Conservation (phyloP, 78 protist genomes). For the Salpingoeca rosetta region DNA sequence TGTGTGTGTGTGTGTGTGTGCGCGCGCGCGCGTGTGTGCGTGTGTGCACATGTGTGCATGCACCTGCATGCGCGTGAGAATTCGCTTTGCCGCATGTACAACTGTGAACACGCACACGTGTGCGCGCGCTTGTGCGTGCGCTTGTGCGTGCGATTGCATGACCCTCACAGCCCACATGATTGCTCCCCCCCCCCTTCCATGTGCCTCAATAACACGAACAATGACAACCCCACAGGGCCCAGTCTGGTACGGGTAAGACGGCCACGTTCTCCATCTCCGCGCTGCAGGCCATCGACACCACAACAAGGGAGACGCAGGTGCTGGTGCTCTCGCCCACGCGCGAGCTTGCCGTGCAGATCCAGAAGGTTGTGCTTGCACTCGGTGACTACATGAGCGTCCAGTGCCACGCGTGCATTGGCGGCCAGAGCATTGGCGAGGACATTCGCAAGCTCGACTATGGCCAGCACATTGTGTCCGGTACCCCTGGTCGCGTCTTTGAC, state of each 20-base stretch:
- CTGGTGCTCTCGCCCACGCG: slow-evolving; percentile 98
- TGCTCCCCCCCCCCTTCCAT: no score
- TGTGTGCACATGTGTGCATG: no score
- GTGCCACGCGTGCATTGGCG: slow-evolving; percentile 95
- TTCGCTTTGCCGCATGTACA: no score
- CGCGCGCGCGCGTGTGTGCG: no score
- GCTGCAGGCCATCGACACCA: slow-evolving; percentile 67
- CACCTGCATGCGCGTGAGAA: no score
- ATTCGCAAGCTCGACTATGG: slow-evolving; percentile 65
- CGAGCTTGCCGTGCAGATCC: slow-evolving; percentile 97
- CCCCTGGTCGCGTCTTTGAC: slow-evolving; percentile 99
- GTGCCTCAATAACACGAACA: no score
- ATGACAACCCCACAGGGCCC: no score
- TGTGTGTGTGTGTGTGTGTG: no score
- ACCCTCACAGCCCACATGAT: no score
- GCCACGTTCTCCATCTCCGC: slow-evolving; percentile 85
- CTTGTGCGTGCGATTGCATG: no score
- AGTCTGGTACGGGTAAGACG: slow-evolving; percentile 98
- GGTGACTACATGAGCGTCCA: slow-evolving; percentile 66
- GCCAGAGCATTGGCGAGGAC: slow-evolving; percentile 87
- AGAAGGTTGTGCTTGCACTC: slow-evolving; percentile 70
- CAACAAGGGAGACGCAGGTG: slow-evolving; percentile 67
- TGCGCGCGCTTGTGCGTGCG: no score
- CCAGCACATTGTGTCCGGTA: slow-evolving; percentile 96
- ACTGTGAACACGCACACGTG: no score